These are phyloP conservation scores for Debaryomycetaceae sp. DNA, from an alignment of 1,139 yeast genomes.

Conservation along the genomic window DNA sequence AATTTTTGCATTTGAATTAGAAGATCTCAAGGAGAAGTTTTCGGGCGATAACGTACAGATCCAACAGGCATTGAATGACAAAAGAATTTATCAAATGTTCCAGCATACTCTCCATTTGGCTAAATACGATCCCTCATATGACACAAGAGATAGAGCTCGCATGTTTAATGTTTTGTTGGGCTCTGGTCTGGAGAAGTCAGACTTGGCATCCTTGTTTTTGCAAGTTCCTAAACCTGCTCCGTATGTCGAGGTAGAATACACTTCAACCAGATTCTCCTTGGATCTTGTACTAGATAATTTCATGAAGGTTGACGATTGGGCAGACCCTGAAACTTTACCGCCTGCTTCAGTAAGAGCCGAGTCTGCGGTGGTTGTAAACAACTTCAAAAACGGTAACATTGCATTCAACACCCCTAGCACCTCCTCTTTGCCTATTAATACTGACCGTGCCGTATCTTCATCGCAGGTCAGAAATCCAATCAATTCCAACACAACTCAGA, in stretches of 20 bases:
- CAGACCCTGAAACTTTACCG: constrained; percentile 31
- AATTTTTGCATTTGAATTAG: constrained; percentile 54
- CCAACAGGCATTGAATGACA: constrained; percentile 22
- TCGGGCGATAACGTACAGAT: constrained; percentile 20
- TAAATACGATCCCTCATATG: constrained; percentile 72
- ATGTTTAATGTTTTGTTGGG: constrained; percentile 54
- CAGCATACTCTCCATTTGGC: constrained; percentile 62
- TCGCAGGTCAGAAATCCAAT: constrained; percentile 11
- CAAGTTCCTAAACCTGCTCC: constrained; percentile 83
- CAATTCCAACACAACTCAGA: background rate
- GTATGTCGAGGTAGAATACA: background rate
- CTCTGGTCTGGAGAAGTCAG: constrained; percentile 32
- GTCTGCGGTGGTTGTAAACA: constrained; percentile 22
- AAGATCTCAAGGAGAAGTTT: constrained; percentile 22
- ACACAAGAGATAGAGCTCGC: constrained; percentile 83
- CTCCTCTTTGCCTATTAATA: constrained; percentile 18
- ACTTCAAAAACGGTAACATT: constrained; percentile 14
- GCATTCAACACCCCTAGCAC: constrained; percentile 17
- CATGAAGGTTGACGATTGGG: constrained; percentile 33
- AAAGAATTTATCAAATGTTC: constrained; percentile 52
- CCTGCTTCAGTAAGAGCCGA: constrained; percentile 37
- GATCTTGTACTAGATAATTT: constrained; percentile 5
- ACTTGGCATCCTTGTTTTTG: constrained; percentile 70
- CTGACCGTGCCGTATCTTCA: constrained; percentile 26
- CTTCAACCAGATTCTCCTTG: constrained; percentile 5